Base-by-base conservation (phyloP, 1,284 basidiomycete species). In the Xerocomus amazonicus region DNA sequence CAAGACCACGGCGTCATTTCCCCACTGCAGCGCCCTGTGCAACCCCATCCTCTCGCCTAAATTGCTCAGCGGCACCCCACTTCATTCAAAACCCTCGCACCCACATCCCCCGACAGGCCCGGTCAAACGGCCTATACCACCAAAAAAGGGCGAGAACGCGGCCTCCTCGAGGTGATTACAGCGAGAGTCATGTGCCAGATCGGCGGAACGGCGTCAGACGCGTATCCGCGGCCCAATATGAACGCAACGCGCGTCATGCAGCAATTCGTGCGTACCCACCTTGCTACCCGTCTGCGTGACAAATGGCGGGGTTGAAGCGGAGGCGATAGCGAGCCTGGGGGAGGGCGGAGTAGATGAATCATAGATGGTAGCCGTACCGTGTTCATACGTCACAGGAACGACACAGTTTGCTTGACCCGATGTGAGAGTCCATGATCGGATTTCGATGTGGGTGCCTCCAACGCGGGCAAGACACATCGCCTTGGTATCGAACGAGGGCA, bases 121-220 rank as follows among this genome's bases (percentile, higher is more conserved):
- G 3, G 8, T 9, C 19, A 26, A 26, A 39, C 8, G 38, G 38
- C 27, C 23, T 19, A 39, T 3, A 27, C 27, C 14, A 26, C 13
- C 8, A 6, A 12, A 38, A 17, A 38, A 31, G 29, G 17, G 6
- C 32, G 51, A 35, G 54, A 63, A 63, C 46, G 62, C 58, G 60
- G 56, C 14, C 4, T 51, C 62, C 63, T 58, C 58, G 55, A 66
- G 60, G 61, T 66, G 61, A 66, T 66, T 64, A 65, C 54, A 64
- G 13, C 34, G 14, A 36, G 27, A 23, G 43, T 36, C 19, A 23
- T 23, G 19, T 31, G 19, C 35, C 35, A 36, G 16, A 16, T 27
- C 19, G 19, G 19, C 19, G 19, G 19, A 23, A 23, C 19, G 19
- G 19, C 19, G 19, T 23, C 19, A 23, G 19, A 23, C 19, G 19